Base-by-base conservation (phyloP, 495 filamentous ascomycete genomes). In the Sporormia fimetaria region DNA sequence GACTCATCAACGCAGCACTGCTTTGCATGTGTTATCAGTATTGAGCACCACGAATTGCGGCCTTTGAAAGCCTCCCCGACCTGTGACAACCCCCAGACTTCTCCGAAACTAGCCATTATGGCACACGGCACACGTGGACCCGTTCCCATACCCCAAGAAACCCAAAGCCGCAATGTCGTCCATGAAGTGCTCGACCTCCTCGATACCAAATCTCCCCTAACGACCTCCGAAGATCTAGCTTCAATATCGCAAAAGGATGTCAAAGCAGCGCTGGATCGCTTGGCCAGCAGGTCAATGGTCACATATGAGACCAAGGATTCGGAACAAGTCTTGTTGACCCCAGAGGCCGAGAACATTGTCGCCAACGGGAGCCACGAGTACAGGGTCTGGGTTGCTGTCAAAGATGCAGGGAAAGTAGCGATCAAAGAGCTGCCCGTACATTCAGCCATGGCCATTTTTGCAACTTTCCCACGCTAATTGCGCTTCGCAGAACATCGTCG, bases 281-380 rank as follows among this genome's bases (percentile, higher is more conserved):
- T 98, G 18, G 76, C 67, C 11, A 84, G 82, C 21, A 73, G 90
- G 45, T 72, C 75, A 20, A 94, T 98, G 87, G 68, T 95, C 47
- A 63, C 68, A 41, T 94, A 92, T 63, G 78, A 93, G 31, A 79
- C 81, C 16, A 68, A 80, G 18, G 86, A 94, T 40, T 65, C 71
- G 39, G 87, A 95, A 59, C 74, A 83, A 40, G 70, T 77, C n/a
- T 56, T 76, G 15, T 64, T 96, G 47, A 90, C 88, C 21, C 59
- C 71, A 6, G 88, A 96, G 57, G 88, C 75, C 6, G 70, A 82
- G 46, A 65, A 69, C 40, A 87, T 96, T 56, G 79, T 73, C 29
- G 68, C 73, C 46, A 77, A 93, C 64, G 88, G 90, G 35, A 90
- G 83, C 52, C 88, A 94, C 64, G 90, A 98, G 61, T 88, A 81